Evolutionary conservation across 768 basidiomycete species (phyloP).

Genomic region (Mycena capillaripes): DNA sequence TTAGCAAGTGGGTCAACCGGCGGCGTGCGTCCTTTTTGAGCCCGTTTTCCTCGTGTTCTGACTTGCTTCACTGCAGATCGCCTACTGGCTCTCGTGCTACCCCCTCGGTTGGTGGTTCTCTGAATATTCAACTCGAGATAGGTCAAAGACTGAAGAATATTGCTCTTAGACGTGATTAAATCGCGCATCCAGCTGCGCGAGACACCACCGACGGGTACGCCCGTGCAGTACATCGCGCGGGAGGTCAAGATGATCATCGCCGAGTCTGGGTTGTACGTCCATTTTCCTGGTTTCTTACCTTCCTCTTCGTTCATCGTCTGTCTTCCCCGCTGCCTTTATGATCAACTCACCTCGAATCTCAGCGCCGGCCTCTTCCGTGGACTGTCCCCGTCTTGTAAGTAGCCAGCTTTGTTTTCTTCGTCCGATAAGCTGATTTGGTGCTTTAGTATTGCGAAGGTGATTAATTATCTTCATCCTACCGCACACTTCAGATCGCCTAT

Average conservation of each 20-base stretch:
- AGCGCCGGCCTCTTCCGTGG: slow-evolving; percentile 81
- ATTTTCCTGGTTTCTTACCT: background rate
- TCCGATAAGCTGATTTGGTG: background rate
- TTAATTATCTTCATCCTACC: background rate
- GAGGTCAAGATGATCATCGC: slow-evolving; percentile 78
- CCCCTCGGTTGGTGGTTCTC: slow-evolving; percentile 71
- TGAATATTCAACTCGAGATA: background rate
- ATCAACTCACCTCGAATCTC: background rate
- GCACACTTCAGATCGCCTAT: no score
- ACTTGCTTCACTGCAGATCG: slow-evolving; percentile 62
- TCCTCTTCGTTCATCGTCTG: background rate
- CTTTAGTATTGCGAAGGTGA: slow-evolving; percentile 75
- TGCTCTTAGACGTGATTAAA: slow-evolving; percentile 81
- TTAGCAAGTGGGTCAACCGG: slow-evolving; percentile 88
- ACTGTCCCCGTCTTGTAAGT: slow-evolving; percentile 82
- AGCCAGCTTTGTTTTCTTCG: background rate
- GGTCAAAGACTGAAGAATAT: background rate
- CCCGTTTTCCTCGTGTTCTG: slow-evolving; percentile 1
- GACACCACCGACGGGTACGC: slow-evolving; percentile 80
- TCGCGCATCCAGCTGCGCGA: slow-evolving; percentile 87
- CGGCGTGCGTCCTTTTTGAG: slow-evolving; percentile 68
- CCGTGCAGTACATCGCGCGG: slow-evolving; percentile 79
- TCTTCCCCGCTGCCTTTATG: no score
- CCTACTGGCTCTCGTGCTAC: slow-evolving; percentile 96
- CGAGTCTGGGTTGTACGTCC: slow-evolving; percentile 80